Percentiles rank a stretch among this genome's conserved stretches.
Conservation (phyloP, 2,329 filamentous ascomycete genomes). For the Geosmithia flava region DNA sequence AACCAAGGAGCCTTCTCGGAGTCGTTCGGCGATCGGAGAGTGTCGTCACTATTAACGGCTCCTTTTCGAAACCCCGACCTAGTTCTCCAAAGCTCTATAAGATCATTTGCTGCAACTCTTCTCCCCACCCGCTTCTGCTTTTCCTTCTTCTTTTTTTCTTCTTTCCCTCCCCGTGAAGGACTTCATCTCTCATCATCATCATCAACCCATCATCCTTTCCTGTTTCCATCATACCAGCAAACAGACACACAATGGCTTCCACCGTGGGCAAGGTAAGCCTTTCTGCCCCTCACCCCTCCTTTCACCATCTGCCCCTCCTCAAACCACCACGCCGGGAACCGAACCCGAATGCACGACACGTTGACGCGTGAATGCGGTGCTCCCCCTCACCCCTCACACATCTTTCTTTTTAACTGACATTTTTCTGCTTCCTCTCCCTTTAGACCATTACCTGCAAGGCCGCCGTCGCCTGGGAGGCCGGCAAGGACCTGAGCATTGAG, state of each 20-base stretch:
- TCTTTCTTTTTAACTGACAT: neutral
- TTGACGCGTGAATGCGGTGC: neutral
- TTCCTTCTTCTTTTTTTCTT: neutral
- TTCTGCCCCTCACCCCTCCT: neutral
- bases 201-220: neutral
- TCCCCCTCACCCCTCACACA: too few species aligned
- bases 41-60: slow-evolving; percentile 2
- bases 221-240: neutral
- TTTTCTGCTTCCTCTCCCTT: neutral
- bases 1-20: slow-evolving; percentile 2
- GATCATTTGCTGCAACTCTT: slow-evolving; percentile 4
- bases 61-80: neutral
- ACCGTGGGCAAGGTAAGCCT: slow-evolving; percentile 36
- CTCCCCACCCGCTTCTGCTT: neutral
- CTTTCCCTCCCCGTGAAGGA: neutral
- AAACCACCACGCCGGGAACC: neutral
- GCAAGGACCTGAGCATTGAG: slow-evolving; percentile 78
- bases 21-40: slow-evolving; percentile 4
- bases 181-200: neutral
- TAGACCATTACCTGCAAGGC: slow-evolving; percentile 96
- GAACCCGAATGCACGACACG: neutral
- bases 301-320: neutral
- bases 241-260: slow-evolving; percentile 27
- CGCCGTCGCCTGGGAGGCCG: slow-evolving; percentile 94
- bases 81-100: slow-evolving; percentile 1